These are phyloP conservation scores for Claviceps citrina DNA, from an alignment of 2,329 filamentous ascomycete genomes.

Conservation along the genomic window DNA sequence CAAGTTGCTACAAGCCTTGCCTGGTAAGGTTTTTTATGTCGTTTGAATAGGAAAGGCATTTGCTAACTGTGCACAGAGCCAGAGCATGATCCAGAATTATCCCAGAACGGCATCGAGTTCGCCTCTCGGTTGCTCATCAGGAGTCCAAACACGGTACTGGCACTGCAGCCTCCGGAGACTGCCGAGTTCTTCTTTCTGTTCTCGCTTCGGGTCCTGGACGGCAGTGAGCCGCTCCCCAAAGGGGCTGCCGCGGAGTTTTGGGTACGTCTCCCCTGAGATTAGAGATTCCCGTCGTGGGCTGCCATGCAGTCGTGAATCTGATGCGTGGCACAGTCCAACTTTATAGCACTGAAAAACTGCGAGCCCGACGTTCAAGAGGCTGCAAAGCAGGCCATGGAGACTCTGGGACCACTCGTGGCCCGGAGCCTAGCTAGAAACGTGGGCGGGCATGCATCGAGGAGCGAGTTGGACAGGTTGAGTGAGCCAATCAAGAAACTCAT, in stretches of 20 bases:
- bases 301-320: too few relatives aligned
- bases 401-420: conserved; percentile 46
- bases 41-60: not conserved
- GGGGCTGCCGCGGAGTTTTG: conserved; percentile 60
- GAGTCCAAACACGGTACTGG: conserved; percentile 45
- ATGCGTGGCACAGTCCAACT: conserved; percentile 32
- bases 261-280: conserved; percentile 40
- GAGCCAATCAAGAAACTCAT: conserved; percentile 58
- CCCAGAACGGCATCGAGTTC: conserved; percentile 61
- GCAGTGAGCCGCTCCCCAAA: conserved; percentile 61
- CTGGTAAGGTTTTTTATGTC: too few relatives aligned
- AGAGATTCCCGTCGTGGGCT: too few relatives aligned
- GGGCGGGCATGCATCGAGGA: conserved; percentile 51
- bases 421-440: conserved; percentile 48
- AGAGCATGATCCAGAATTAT: conserved; percentile 57
- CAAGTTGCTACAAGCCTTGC: conserved; percentile 44
- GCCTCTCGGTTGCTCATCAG: conserved; percentile 47
- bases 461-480: conserved; percentile 54
- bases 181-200: conserved; percentile 58
- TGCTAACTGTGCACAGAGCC: conserved; percentile 30
- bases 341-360: conserved; percentile 32
- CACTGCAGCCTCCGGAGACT: conserved; percentile 36
- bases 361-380: conserved; percentile 27
- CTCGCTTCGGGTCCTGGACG: conserved; percentile 52
- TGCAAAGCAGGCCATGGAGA: conserved; percentile 35